Evolutionary conservation across 2,329 filamentous ascomycete species (phyloP), one percentile per base, ranked within the genome.

Genomic region (Pseudomassariella vexata): DNA sequence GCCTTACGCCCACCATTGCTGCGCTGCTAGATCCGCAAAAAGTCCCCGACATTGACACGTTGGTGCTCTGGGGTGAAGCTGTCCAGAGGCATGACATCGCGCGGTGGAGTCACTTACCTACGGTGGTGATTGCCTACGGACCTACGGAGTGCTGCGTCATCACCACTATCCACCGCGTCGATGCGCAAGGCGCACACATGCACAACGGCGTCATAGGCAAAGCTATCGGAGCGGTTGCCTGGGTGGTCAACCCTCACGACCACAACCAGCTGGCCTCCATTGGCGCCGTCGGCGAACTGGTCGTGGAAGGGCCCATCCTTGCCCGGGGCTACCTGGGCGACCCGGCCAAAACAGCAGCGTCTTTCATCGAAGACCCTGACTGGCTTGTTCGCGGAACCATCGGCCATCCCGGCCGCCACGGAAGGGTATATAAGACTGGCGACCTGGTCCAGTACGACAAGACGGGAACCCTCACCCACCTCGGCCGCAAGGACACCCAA

Each of bases 401-500:
- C 7, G 36, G 42, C 9, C 23, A 18, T 20, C 46, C 45, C 2
- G 34, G 24, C 4, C 24, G 23, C 15, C 6, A 16, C 9, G 18
- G 28, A 18, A 25, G 37, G 18, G 33, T 58, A n/a, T 57, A 55
- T 35, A 45, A 47, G 20, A 58, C 55, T 1, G 56, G 56, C n/a
- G 56, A 59, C 34, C 41, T 58, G 11, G 55, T 42, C 8, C 39
- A 39, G 14, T 50, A 54, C n/a, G 35, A 49, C 19, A 33, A 38
- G 3, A 42, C 56, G 24, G 47, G 52, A 6, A 34, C 27, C 17
- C 40, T 60, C 22, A 28, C 46, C 5, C 56, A 52, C 30, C 35
- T 64, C 30, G 66, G 66, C 30, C 56, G 67, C 23, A 64, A 63
- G 34, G 65, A 70, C 42, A 57, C 57, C 2, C 66, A 70, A 42